Evolutionary conservation across 148 eudicot species (phyloP).

Genomic region (Vaccinium corymbosum): DNA sequence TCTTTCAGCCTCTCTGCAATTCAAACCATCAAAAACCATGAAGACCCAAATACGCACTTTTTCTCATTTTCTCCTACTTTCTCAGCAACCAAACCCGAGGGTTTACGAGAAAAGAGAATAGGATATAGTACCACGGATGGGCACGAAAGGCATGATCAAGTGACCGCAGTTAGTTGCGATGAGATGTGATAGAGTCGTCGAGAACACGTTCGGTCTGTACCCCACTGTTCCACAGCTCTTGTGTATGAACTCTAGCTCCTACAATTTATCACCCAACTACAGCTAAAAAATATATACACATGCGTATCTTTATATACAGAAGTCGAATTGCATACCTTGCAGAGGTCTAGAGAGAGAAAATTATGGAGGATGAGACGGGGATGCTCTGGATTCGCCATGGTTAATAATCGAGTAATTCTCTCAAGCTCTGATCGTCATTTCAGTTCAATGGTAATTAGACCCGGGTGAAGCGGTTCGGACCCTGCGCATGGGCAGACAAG

Average conservation of each 20-base stretch:
- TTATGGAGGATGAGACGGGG: slow-evolving; percentile 52
- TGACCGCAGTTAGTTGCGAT: slow-evolving; percentile 81
- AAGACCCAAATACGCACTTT: background rate
- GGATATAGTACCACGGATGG: slow-evolving; percentile 51
- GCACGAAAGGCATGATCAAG: slow-evolving; percentile 77
- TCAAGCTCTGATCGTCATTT: background rate
- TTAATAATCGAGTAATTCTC: background rate
- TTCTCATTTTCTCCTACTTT: slow-evolving; percentile 1
- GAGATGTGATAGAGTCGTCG: slow-evolving; percentile 92
- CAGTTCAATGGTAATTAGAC: background rate
- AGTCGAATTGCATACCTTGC: slow-evolving; percentile 39
- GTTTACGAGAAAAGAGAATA: background rate
- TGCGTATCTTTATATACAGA: background rate
- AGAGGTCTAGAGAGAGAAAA: slow-evolving; percentile 43
- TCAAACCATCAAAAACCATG: background rate
- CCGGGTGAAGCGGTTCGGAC: background rate
- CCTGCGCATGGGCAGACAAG: no score
- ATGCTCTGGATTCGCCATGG: slow-evolving; percentile 32
- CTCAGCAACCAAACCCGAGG: slow-evolving; percentile 20
- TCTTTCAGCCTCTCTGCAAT: slow-evolving; percentile 61
- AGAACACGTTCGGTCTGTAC: slow-evolving; percentile 89
- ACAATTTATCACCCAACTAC: background rate
- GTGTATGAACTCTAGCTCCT: slow-evolving; percentile 94
- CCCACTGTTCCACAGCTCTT: slow-evolving; percentile 85
- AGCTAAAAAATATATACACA: background rate